These are phyloP conservation scores for Picea engelmannii DNA, from an alignment of 83 land plant species.

Conservation along the genomic window DNA sequence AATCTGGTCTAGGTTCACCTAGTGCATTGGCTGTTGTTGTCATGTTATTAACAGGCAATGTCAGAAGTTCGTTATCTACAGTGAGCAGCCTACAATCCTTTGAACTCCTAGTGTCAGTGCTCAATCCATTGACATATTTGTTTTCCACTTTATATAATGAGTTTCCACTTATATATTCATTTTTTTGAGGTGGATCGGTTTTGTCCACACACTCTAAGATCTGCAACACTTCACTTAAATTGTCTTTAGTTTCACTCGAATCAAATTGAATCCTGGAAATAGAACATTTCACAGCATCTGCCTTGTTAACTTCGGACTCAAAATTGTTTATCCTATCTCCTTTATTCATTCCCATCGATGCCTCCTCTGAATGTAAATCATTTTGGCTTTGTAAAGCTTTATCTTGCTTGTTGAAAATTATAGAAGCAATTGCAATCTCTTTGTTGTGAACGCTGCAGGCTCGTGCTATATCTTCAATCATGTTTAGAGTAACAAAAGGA, in stretches of 20 bases:
- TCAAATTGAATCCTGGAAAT: neutral
- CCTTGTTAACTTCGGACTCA: too few relatives aligned
- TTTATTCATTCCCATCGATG: too few relatives aligned
- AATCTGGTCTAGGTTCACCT: too few relatives aligned
- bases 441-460: too few relatives aligned
- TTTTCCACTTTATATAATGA: neutral
- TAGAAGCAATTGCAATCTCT: too few relatives aligned
- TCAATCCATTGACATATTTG: neutral
- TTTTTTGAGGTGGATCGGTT: neutral
- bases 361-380: neutral
- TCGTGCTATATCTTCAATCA: too few relatives aligned
- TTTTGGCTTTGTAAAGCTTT: conserved; percentile 1
- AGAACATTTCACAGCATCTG: neutral
- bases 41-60: neutral
- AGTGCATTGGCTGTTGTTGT: too few relatives aligned
- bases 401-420: conserved; percentile 2
- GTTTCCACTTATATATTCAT: neutral
- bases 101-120: too few relatives aligned
- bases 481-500: neutral
- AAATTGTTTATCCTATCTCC: too few relatives aligned
- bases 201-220: neutral
- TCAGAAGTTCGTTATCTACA: conserved; percentile 2
- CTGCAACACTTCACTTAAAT: neutral
- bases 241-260: neutral
- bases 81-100: conserved; percentile 2